Evolutionary conservation across 2,329 filamentous ascomycete species (phyloP).

Genomic region (Neofusicoccum ribis): DNA sequence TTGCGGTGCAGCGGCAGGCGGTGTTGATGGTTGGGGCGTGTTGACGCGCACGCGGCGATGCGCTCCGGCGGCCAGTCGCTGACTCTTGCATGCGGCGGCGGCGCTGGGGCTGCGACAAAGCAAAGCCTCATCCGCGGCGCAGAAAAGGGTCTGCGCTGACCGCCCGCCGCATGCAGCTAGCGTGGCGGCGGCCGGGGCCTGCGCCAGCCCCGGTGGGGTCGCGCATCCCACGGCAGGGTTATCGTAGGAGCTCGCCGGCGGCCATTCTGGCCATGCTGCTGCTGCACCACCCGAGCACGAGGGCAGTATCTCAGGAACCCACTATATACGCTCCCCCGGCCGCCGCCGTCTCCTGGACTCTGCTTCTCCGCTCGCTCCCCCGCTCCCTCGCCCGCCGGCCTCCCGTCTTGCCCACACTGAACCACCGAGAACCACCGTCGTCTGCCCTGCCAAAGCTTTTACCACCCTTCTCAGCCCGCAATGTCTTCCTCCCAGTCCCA

Average conservation of each 20-base stretch:
- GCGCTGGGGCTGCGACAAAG: neutral
- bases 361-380: neutral
- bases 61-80: too few relatives aligned
- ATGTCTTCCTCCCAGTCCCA: slow-evolving; percentile 26
- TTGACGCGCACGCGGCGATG: slow-evolving; percentile 6
- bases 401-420: neutral
- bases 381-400: neutral
- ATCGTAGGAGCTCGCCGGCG: slow-evolving; percentile 33
- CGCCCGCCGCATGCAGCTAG: slow-evolving; percentile 27
- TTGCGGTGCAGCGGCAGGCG: neutral
- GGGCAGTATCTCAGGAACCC: slow-evolving; percentile 1
- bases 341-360: neutral
- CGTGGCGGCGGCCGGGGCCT: slow-evolving; percentile 15
- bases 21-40: slow-evolving; percentile 1
- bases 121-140: neutral
- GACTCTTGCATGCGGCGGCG: neutral
- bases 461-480: neutral
- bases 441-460: slow-evolving; percentile 6
- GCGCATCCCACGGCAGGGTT: slow-evolving; percentile 11
- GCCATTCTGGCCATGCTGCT: slow-evolving; percentile 25
- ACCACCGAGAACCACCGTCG: neutral
- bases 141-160: neutral
- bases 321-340: neutral
- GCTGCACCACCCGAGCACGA: slow-evolving; percentile 9
- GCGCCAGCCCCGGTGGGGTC: slow-evolving; percentile 20